Evolutionary conservation across 495 filamentous ascomycete genomes (phyloP).

Genomic region (Aspergillus hancockii): DNA sequence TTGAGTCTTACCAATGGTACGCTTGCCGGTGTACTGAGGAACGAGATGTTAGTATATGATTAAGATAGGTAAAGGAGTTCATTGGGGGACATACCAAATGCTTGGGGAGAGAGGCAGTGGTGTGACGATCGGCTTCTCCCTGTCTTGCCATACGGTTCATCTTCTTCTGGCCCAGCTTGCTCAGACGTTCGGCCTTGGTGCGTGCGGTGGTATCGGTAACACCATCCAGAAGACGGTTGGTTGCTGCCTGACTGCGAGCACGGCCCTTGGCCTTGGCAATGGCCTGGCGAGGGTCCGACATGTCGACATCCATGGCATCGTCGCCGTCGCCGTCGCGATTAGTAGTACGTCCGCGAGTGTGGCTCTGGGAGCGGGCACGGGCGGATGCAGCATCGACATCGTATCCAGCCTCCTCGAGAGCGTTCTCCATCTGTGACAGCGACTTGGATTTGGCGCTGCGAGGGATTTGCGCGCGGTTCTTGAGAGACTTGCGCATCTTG

Average conservation of each 20-base stretch:
- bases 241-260: slow-evolving; percentile 70
- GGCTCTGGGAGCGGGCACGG: slow-evolving; percentile 67
- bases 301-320: slow-evolving; percentile 84
- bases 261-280: slow-evolving; percentile 76
- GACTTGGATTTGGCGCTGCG: slow-evolving; percentile 71
- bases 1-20: slow-evolving; percentile 60
- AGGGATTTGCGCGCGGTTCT: slow-evolving; percentile 92
- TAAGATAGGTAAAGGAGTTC: slow-evolving; percentile 1
- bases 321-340: slow-evolving; percentile 59
- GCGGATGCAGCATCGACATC: slow-evolving; percentile 73
- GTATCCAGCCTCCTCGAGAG: slow-evolving; percentile 80
- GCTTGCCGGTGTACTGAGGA: slow-evolving; percentile 56
- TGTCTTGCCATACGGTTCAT: slow-evolving; percentile 97
- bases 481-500: slow-evolving; percentile 87
- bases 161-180: slow-evolving; percentile 91
- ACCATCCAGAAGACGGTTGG: slow-evolving; percentile 84
- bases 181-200: slow-evolving; percentile 77
- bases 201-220: slow-evolving; percentile 50
- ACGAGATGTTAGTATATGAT: slow-evolving; percentile 18
- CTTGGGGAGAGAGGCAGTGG: slow-evolving; percentile 76
- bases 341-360: slow-evolving; percentile 60
- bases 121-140: slow-evolving; percentile 95
- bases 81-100: slow-evolving; percentile 71
- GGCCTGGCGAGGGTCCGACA: slow-evolving; percentile 52
- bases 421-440: slow-evolving; percentile 79